Evolutionary conservation across 2,329 filamentous ascomycete genomes (phyloP).

Genomic region (Paecilomyces formosus): DNA sequence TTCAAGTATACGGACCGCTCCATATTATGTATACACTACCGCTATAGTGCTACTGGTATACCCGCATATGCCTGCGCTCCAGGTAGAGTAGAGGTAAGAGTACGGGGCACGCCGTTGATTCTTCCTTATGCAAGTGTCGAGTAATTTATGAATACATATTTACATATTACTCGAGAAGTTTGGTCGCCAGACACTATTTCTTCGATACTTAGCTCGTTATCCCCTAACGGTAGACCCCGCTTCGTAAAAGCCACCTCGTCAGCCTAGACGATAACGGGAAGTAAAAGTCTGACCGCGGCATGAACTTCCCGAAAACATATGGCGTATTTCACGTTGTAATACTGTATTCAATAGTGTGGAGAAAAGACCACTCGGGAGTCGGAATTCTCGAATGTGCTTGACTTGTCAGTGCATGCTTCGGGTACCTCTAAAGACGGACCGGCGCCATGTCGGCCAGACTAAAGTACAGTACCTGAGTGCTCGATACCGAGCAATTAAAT

Average conservation of each 20-base stretch:
- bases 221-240: background rate
- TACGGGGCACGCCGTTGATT: too few relatives aligned
- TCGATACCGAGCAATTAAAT: background rate
- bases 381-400: too few relatives aligned
- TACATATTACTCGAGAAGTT: background rate
- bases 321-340: background rate
- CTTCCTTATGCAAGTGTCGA: too few relatives aligned
- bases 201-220: too few relatives aligned
- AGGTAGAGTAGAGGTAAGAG: too few relatives aligned
- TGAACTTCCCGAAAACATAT: background rate
- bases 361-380: too few relatives aligned
- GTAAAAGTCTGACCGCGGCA: background rate
- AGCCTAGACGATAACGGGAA: background rate
- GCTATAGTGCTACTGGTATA: too few relatives aligned
- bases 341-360: background rate
- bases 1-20: background rate
- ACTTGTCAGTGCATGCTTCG: too few relatives aligned
- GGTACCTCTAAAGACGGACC: background rate
- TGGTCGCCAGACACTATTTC: too few relatives aligned
- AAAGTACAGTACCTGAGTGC: background rate
- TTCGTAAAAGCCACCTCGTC: background rate
- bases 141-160: too few relatives aligned
- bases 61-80: too few relatives aligned
- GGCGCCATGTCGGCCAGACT: background rate
- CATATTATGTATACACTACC: background rate